Conservation (phyloP, 176 grass and related monocot genomes). For the Hyparrhenia diplandra region DNA sequence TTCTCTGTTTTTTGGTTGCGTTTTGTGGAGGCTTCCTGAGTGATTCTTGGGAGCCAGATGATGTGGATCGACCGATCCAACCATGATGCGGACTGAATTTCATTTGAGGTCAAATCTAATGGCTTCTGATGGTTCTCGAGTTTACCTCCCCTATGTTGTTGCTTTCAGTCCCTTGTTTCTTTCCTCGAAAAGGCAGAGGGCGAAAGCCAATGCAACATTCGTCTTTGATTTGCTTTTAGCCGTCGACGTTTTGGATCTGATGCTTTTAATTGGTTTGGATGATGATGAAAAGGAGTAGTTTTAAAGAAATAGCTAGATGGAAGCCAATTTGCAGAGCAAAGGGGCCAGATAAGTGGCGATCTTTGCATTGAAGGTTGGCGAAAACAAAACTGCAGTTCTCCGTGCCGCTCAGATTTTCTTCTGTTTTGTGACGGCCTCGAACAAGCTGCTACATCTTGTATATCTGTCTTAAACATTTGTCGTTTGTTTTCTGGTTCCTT, state of each 20-base stretch:
- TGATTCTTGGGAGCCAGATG: constrained; percentile 6
- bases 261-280: not conserved
- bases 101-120: constrained; percentile 38
- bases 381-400: constrained; percentile 56
- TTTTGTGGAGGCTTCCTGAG: not conserved
- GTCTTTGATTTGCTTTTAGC: not conserved
- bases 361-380: constrained; percentile 73
- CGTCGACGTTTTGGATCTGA: not conserved
- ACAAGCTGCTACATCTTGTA: constrained; percentile 46
- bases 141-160: not conserved
- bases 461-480: too few species aligned
- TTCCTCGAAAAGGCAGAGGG: not conserved
- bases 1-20: not conserved
- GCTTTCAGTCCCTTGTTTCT: too few species aligned
- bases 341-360: constrained; percentile 39
- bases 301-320: not conserved
- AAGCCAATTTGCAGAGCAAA: constrained; percentile 67
- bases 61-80: constrained; percentile 29
- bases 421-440: constrained; percentile 67
- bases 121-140: constrained; percentile 40
- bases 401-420: constrained; percentile 45
- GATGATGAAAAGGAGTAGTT: not conserved
- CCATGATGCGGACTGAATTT: constrained; percentile 58
- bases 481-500: too few species aligned
- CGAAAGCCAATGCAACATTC: too few species aligned